A percentile compares a stretch with the other conserved stretches of the same genome.
Conservation (phyloP, 2,329 filamentous ascomycete species). For the Coniochaeta hoffmannii region DNA sequence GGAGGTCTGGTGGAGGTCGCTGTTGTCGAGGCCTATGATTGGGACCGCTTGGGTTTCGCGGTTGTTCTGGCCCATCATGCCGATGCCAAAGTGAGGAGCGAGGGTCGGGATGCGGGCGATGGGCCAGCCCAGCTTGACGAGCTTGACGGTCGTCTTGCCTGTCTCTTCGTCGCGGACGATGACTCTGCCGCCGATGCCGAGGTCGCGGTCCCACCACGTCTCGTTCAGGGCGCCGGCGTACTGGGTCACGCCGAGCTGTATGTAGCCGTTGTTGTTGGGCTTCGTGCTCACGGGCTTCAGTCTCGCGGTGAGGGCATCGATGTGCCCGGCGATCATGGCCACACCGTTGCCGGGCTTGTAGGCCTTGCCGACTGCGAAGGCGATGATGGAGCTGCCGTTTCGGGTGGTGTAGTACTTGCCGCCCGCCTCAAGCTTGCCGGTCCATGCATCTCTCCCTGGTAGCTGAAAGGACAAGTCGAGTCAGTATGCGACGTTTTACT, state of each 20-base stretch:
- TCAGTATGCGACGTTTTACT: background rate
- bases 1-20: conserved; percentile 37
- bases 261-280: conserved; percentile 75
- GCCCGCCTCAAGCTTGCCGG: conserved; percentile 60
- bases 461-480: conserved; percentile 37
- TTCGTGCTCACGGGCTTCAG: conserved; percentile 87
- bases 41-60: conserved; percentile 90
- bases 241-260: conserved; percentile 84
- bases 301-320: conserved; percentile 84
- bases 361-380: conserved; percentile 72
- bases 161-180: conserved; percentile 66
- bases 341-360: conserved; percentile 83
- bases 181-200: conserved; percentile 84
- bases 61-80: conserved; percentile 62
- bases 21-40: conserved; percentile 81
- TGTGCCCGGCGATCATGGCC: conserved; percentile 83
- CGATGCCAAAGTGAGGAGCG: conserved; percentile 86
- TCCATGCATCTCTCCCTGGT: conserved; percentile 75
- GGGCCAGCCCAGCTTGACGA: conserved; percentile 91
- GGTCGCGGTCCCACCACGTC: conserved; percentile 97
- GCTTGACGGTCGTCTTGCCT: conserved; percentile 69
- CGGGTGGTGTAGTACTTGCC: conserved; percentile 86
- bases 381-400: conserved; percentile 79
- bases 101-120: conserved; percentile 89
- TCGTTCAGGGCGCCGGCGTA: conserved; percentile 82